A percentile compares a stretch with the other conserved stretches of the same genome.
Conservation (phyloP, 176 grass and related monocot genomes). For the Oryza meyeriana region DNA sequence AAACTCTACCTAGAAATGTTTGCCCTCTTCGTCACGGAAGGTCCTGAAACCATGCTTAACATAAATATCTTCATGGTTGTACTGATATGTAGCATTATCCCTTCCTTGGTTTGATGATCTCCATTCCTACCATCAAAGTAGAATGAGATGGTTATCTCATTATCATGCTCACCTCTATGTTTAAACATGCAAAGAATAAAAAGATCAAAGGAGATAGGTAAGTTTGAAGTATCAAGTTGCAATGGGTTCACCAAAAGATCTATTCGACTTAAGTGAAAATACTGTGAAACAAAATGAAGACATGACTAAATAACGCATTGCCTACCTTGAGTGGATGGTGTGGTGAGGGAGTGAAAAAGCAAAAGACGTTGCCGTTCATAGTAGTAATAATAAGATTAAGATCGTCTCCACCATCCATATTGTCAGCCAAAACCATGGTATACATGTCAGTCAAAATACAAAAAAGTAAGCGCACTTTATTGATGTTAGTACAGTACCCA, state of each 20-base stretch:
- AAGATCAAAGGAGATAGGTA: neutral
- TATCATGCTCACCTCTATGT: neutral
- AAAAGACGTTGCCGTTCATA: conserved; percentile 96
- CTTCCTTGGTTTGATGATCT: conserved; percentile 77
- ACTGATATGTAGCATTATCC: conserved; percentile 69
- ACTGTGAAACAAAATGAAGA: no score
- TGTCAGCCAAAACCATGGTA: conserved; percentile 94
- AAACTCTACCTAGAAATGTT: conserved; percentile 89
- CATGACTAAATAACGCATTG: no score
- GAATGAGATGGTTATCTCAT: neutral
- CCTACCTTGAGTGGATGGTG: conserved; percentile 91
- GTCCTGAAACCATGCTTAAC: conserved; percentile 59
- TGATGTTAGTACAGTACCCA: no score
- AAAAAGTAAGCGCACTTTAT: conserved; percentile 12
- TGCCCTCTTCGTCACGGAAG: conserved; percentile 89
- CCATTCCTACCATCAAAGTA: conserved; percentile 67
- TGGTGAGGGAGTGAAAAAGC: conserved; percentile 85
- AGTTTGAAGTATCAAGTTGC: neutral
- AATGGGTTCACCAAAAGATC: conserved; percentile 7
- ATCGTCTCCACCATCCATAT: conserved; percentile 94
- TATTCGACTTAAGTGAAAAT: no score
- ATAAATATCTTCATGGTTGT: conserved; percentile 68
- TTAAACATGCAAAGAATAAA: conserved; percentile 11
- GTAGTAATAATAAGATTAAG: conserved; percentile 93
- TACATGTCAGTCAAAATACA: conserved; percentile 60